Percentiles rank a stretch among this genome's conserved stretches.
phyloP scores from a whole-genome alignment of 192 early-diverging fungal species.

The Coemansia brasiliensis region DNA sequence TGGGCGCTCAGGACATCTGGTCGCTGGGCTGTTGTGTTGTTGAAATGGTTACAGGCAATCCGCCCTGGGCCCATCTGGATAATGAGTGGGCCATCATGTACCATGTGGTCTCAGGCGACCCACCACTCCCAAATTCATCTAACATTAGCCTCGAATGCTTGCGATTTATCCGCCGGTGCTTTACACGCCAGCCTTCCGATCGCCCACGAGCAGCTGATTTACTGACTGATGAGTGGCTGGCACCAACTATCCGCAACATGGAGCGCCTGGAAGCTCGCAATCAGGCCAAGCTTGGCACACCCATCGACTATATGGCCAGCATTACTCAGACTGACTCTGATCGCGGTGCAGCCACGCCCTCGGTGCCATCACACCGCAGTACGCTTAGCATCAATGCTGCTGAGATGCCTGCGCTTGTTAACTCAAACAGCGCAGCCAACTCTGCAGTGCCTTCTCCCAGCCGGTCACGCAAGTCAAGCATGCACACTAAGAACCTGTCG shows the following conservation, averaged over 20 bases:
- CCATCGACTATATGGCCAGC: conserved; percentile 16
- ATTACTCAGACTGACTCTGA: conserved; percentile 3
- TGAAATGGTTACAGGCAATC: conserved; percentile 87
- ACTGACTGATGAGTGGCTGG: conserved; percentile 72
- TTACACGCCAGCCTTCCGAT: conserved; percentile 65
- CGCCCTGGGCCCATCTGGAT: conserved; percentile 85
- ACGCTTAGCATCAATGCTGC: background rate
- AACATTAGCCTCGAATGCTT: conserved; percentile 68
- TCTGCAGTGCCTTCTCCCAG: conserved; percentile 21
- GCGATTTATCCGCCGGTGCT: conserved; percentile 77
- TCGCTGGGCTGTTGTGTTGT: conserved; percentile 86
- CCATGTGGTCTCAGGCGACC: conserved; percentile 75
- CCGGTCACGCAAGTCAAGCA: conserved; percentile 39
- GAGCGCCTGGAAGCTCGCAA: conserved; percentile 16
- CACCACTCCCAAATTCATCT: conserved; percentile 71
- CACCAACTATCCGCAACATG: conserved; percentile 33
- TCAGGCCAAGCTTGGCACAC: conserved; percentile 17
- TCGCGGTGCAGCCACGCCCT: background rate
- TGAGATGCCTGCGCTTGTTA: conserved; percentile 13
- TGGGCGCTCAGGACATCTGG: conserved; percentile 87
- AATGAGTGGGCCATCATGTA: conserved; percentile 97
- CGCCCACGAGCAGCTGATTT: conserved; percentile 77
- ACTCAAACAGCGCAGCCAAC: conserved; percentile 14
- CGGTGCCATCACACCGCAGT: conserved; percentile 11
- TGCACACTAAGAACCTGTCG: conserved; percentile 28